phyloP scores from a whole-genome alignment of 306 rosid species.

The Citrullus mucosospermus region DNA sequence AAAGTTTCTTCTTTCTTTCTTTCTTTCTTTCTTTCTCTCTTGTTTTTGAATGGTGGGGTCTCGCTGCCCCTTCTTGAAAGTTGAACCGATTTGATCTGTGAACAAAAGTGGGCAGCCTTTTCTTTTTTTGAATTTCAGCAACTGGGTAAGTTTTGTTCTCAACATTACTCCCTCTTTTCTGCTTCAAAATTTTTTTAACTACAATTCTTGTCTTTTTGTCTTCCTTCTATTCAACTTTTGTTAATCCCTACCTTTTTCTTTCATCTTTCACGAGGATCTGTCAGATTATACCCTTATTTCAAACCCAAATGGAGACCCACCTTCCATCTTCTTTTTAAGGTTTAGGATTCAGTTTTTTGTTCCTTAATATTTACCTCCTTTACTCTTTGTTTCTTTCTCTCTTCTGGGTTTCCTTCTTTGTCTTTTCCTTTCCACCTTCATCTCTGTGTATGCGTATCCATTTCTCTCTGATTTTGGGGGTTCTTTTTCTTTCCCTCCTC shows the following conservation, averaged over 20 bases:
- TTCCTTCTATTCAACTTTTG: neutral
- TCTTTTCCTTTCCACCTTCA: neutral
- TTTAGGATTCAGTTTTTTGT: neutral
- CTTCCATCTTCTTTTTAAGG: conserved; percentile 4
- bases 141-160: neutral
- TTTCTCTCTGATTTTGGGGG: neutral
- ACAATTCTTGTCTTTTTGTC: neutral
- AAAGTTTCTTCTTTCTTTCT: neutral
- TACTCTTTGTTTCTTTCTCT: neutral
- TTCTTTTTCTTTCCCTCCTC: neutral
- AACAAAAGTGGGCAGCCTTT: neutral
- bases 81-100: neutral
- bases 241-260: neutral
- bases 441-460: neutral
- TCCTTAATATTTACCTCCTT: neutral
- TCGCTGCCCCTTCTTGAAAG: neutral
- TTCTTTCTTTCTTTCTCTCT: neutral
- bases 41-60: neutral
- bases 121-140: neutral
- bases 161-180: neutral
- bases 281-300: conserved; percentile 7
- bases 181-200: neutral
- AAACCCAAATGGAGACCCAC: neutral
- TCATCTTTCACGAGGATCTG: conserved; percentile 3
- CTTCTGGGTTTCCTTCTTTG: neutral